Base-by-base conservation (phyloP, 2,329 filamentous ascomycete species). In the Macrophomina tecta region DNA sequence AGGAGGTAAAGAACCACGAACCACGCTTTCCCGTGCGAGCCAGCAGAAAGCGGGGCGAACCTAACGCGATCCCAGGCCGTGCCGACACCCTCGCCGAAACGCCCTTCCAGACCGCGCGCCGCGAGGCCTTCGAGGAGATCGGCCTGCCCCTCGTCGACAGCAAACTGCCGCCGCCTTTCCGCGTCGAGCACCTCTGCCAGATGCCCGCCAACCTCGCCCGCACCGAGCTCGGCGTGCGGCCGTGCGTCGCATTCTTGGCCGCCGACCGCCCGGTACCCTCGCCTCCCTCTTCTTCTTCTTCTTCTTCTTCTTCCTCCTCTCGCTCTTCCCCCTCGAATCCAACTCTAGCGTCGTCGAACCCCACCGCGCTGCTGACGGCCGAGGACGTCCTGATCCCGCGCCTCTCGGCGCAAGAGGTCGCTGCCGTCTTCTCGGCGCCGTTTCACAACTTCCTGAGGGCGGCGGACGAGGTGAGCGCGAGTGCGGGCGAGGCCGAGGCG, bases 121-220 rank as follows among this genome's bases (percentile, higher is more conserved):
- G 94, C 70, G 94, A 98, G 83, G 94, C 94, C 0, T 91, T 87
- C 77, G 94, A 98, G 78, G 94, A 98, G 78, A 97, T 98, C 70
- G 94, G 94, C 1, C 87, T 98, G 2, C 92, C 94, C 1, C 84
- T 90, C 73, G 2, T 3, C 1, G 88, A 93, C 74, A 73, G 77
- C 67, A 86, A 87, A 68, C 85, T 97, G 36, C 92, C 92, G 1
- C 81, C 83, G 12, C 92, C 92, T 0, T 97, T 97, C 80, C 84
- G 85, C 65, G 90, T 98, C 71, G 94, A 97, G 79, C 90, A 95
- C 74, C 87, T 98, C 51, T 96, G 93, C 81, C 87, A 91, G 75
- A 84, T 98, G 2, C 94, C 94, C 28, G 68, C 78, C 4, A 82
- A 84, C 67, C 77, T 85, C 7, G 83, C 83, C 36, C 82, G 80